phyloP scores from a whole-genome alignment of 2,329 filamentous ascomycete genomes.

The Pseudopithomyces chartarum region DNA sequence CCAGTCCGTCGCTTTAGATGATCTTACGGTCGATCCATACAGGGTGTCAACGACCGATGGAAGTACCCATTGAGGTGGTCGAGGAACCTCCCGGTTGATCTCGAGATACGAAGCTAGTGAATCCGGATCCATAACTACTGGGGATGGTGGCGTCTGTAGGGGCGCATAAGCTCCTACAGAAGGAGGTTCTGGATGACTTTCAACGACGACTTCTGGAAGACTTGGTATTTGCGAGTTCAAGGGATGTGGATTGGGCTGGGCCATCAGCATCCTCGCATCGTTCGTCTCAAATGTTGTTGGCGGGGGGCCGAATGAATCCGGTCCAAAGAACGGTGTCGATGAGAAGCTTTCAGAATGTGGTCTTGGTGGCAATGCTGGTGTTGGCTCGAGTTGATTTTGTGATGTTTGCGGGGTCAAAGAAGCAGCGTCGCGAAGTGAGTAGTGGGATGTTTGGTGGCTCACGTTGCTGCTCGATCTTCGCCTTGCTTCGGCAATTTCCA shows the following conservation, averaged over 20 bases:
- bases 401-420: slow-evolving; percentile 16
- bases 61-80: slow-evolving; percentile 38
- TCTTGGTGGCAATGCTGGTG: slow-evolving; percentile 14
- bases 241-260: background rate
- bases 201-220: slow-evolving; percentile 11
- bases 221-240: background rate
- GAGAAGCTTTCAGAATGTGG: slow-evolving; percentile 23
- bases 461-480: slow-evolving; percentile 26
- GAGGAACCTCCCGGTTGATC: slow-evolving; percentile 32
- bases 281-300: background rate
- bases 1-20: slow-evolving; percentile 26
- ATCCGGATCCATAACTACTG: slow-evolving; percentile 12
- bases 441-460: slow-evolving; percentile 13
- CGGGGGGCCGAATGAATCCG: slow-evolving; percentile 18
- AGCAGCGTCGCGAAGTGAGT: slow-evolving; percentile 12
- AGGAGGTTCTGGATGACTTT: background rate
- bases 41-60: slow-evolving; percentile 26
- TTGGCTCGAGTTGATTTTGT: slow-evolving; percentile 11
- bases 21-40: slow-evolving; percentile 21
- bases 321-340: slow-evolving; percentile 18
- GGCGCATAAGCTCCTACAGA: background rate
- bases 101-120: slow-evolving; percentile 33
- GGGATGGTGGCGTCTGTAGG: slow-evolving; percentile 6
- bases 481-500: slow-evolving; percentile 33
- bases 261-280: slow-evolving; percentile 1